phyloP scores from a whole-genome alignment of 306 rosid genomes.

The Vigna mungo region DNA sequence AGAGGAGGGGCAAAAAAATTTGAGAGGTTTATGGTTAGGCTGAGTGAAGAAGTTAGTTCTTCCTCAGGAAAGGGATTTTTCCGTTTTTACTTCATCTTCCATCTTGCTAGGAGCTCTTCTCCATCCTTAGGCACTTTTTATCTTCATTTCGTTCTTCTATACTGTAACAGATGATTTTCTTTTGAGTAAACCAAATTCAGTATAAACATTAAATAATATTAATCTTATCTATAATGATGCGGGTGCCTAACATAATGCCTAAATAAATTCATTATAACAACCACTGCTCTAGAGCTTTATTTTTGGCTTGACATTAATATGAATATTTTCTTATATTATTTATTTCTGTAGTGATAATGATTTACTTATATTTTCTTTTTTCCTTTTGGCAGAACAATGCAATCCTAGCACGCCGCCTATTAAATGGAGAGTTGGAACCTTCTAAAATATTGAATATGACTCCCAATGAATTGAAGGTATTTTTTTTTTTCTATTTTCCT shows the following conservation, averaged over 20 bases:
- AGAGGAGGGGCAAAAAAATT: too few species aligned
- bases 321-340: conserved; percentile 3
- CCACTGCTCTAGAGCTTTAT: not conserved
- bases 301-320: conserved; percentile 35
- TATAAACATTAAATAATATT: too few species aligned
- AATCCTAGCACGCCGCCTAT: conserved; percentile 67
- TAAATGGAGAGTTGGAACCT: conserved; percentile 86
- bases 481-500: not conserved
- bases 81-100: not conserved
- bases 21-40: not conserved
- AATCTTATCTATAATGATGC: too few species aligned
- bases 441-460: conserved; percentile 81
- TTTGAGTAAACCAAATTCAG: too few species aligned
- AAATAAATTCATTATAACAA: not conserved
- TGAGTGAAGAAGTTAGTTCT: not conserved
- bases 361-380: conserved; percentile 35
- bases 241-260: not conserved
- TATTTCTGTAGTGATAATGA: conserved; percentile 17
- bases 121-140: too few species aligned
- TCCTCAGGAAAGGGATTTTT: not conserved
- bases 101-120: too few species aligned
- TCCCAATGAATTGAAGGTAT: conserved; percentile 86
- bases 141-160: too few species aligned
- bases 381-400: conserved; percentile 59
- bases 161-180: too few species aligned